Evolutionary conservation across 768 basidiomycete species (phyloP).

Genomic region (Xerocomellus chrysenteron): DNA sequence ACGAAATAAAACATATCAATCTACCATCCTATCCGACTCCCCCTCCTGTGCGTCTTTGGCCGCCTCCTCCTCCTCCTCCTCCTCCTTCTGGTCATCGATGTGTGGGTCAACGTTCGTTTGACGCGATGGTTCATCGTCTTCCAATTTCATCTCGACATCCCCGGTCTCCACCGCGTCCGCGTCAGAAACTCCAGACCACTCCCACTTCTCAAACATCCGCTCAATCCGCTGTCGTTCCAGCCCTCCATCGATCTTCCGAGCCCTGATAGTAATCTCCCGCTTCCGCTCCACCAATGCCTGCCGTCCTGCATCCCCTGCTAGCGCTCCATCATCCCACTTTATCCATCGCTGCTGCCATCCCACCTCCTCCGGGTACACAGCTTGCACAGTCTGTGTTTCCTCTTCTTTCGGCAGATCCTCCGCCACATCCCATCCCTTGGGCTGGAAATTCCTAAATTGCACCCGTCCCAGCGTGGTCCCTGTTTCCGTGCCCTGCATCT

Average conservation of each 20-base stretch:
- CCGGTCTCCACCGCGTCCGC: conserved; percentile 2
- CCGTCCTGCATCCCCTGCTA: conserved; percentile 30
- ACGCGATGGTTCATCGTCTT: conserved; percentile 13
- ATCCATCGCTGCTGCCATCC: conserved; percentile 49
- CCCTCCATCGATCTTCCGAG: conserved; percentile 53
- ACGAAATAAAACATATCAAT: not conserved
- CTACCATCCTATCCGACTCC: conserved; percentile 19
- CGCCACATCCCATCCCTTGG: conserved; percentile 62
- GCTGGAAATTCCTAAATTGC: conserved; percentile 66
- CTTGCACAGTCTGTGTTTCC: conserved; percentile 39
- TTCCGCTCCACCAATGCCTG: conserved; percentile 44
- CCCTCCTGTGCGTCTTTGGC: conserved; percentile 1
- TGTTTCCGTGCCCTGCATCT: conserved; percentile 8
- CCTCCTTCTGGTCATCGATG: conserved; percentile 3
- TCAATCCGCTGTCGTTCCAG: conserved; percentile 73
- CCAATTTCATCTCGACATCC: conserved; percentile 34
- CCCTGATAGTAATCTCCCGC: conserved; percentile 53
- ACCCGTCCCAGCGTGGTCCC: conserved; percentile 21
- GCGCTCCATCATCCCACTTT: conserved; percentile 26
- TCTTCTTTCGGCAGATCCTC: conserved; percentile 43
- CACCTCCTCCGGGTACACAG: conserved; percentile 39
- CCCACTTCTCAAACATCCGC: conserved; percentile 67
- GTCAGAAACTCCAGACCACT: conserved; percentile 39
- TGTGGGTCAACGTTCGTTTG: conserved; percentile 5
- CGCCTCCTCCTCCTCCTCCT: conserved; percentile 3